A percentile compares a stretch with the other conserved stretches of the same genome.
phyloP scores from a whole-genome alignment of 2,329 filamentous ascomycete species.

The Lasiodiplodia theobromae region DNA sequence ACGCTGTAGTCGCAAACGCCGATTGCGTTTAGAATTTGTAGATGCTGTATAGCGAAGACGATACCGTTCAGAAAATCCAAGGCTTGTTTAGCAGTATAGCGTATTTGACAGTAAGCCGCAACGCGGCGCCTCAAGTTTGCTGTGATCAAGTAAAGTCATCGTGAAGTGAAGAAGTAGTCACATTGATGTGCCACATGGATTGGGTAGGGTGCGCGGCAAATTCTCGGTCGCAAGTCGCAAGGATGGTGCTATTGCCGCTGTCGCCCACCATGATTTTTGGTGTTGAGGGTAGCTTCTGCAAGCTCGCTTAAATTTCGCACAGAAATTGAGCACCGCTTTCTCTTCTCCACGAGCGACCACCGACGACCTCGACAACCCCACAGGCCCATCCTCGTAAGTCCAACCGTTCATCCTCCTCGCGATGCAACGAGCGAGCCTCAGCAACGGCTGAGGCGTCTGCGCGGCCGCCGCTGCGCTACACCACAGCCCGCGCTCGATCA shows the following conservation, averaged over 20 bases:
- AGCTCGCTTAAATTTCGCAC: conserved; percentile 30
- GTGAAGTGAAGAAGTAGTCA: neutral
- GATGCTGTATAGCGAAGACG: neutral
- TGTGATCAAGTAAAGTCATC: neutral
- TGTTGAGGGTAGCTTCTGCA: conserved; percentile 24
- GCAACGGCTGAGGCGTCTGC: conserved; percentile 19
- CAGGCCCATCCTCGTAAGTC: conserved; percentile 29
- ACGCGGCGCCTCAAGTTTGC: neutral
- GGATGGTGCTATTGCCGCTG: neutral
- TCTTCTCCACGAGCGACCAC: conserved; percentile 29
- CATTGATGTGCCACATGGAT: neutral
- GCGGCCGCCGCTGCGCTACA: conserved; percentile 6
- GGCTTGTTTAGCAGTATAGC: neutral
- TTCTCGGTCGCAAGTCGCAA: neutral
- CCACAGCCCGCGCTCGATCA: conserved; percentile 6
- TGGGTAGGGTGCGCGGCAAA: neutral
- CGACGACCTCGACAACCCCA: conserved; percentile 27
- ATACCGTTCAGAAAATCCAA: neutral
- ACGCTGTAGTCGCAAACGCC: neutral
- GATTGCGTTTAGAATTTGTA: neutral
- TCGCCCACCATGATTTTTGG: conserved; percentile 26
- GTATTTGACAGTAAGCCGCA: neutral
- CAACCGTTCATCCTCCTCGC: neutral
- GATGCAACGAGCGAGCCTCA: conserved; percentile 25
- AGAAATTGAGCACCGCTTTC: conserved; percentile 18